Percentiles rank a stretch among this genome's conserved stretches.
Evolutionary conservation across 805 yeast genomes (phyloP).

Genomic region (Lipomyces starkeyi): DNA sequence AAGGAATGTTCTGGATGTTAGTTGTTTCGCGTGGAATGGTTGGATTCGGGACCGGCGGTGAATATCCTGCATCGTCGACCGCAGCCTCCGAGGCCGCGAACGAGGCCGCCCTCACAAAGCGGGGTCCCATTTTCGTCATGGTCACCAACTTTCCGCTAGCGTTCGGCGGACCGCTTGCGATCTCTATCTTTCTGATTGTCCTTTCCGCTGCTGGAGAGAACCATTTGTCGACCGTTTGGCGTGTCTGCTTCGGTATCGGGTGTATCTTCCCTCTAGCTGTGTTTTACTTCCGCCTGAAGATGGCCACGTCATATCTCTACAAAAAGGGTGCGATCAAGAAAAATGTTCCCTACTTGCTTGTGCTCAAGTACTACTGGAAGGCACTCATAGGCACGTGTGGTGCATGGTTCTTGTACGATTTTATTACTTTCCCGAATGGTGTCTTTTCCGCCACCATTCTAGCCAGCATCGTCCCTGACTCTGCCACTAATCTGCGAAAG

Average conservation of each 20-base stretch:
- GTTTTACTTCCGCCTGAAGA: conserved; percentile 71
- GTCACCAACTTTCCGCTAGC: conserved; percentile 76
- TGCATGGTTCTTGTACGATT: conserved; percentile 82
- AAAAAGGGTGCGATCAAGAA: conserved; percentile 66
- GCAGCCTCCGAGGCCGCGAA: conserved; percentile 77
- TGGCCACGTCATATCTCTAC: conserved; percentile 70
- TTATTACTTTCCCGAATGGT: conserved; percentile 81
- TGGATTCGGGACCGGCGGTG: conserved; percentile 82
- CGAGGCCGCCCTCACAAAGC: conserved; percentile 57
- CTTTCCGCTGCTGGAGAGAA: conserved; percentile 58
- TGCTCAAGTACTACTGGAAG: conserved; percentile 70
- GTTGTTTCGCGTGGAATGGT: conserved; percentile 74
- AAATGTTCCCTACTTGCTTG: conserved; percentile 63
- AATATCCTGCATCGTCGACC: conserved; percentile 72
- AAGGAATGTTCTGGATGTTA: conserved; percentile 79
- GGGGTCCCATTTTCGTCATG: conserved; percentile 70
- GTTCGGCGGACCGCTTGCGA: conserved; percentile 80
- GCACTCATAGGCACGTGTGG: conserved; percentile 72
- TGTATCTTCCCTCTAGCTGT: conserved; percentile 74
- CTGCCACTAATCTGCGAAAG: conserved; percentile 53
- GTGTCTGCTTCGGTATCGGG: conserved; percentile 67
- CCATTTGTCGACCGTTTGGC: conserved; percentile 57
- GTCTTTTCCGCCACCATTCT: conserved; percentile 69
- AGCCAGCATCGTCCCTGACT: conserved; percentile 54
- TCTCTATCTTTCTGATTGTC: conserved; percentile 70